Evolutionary conservation across 2,329 filamentous ascomycete species (phyloP).

Genomic region (Claviceps cyperi): DNA sequence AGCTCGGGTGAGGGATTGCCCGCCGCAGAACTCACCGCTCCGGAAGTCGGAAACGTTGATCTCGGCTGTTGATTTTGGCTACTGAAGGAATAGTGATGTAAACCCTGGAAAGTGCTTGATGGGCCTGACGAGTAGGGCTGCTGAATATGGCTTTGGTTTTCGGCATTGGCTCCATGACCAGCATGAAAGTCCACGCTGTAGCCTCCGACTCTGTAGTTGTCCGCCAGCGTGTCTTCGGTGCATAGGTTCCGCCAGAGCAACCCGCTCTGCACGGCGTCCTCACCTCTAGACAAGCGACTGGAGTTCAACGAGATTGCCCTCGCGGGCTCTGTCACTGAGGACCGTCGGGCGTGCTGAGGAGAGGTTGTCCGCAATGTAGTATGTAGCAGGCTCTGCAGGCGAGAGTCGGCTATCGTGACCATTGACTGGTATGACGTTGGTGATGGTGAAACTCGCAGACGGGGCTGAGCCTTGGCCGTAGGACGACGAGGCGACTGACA

Average conservation of each 20-base stretch:
- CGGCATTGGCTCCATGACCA: conserved; percentile 49
- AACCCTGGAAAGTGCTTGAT: conserved; percentile 11
- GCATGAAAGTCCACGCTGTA: conserved; percentile 61
- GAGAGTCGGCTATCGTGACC: conserved; percentile 4
- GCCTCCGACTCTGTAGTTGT: conserved; percentile 58
- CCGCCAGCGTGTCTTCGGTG: conserved; percentile 56
- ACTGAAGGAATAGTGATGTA: conserved; percentile 6
- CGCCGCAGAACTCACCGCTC: conserved; percentile 20
- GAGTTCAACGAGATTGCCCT: conserved; percentile 35
- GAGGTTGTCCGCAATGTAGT: background rate
- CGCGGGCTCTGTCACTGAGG: conserved; percentile 32
- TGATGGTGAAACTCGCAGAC: background rate
- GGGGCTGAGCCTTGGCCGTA: background rate
- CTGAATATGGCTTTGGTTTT: conserved; percentile 48
- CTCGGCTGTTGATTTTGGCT: conserved; percentile 17
- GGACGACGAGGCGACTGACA: background rate
- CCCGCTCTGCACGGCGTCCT: conserved; percentile 59
- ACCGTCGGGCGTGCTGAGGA: conserved; percentile 4
- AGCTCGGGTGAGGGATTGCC: conserved; percentile 30
- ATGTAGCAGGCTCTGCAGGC: background rate
- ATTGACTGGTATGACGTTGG: conserved; percentile 2
- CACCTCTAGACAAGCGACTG: conserved; percentile 47
- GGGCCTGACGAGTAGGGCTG: conserved; percentile 43
- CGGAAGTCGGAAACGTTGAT: conserved; percentile 33
- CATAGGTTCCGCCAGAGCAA: conserved; percentile 67